Evolutionary conservation across 2,329 filamentous ascomycete species (phyloP).

Genomic region (Massarina eburnea): DNA sequence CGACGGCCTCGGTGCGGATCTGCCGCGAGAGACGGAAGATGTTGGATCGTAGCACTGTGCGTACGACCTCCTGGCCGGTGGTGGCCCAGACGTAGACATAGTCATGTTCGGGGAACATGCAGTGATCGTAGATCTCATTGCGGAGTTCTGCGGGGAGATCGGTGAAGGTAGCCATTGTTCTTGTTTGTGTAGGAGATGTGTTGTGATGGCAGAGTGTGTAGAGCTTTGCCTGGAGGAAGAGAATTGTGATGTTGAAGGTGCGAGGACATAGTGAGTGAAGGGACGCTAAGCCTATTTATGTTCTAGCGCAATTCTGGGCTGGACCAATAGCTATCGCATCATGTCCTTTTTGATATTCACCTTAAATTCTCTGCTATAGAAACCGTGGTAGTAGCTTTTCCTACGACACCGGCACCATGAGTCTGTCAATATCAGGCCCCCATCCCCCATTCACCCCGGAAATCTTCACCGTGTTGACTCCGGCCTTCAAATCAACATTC

Average conservation of each 20-base stretch:
- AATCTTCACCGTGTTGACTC: conserved; percentile 55
- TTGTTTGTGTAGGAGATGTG: too few species aligned
- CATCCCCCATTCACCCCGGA: conserved; percentile 43
- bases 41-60: conserved; percentile 9
- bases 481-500: conserved; percentile 52
- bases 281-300: too few species aligned
- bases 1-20: conserved; percentile 23
- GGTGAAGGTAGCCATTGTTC: conserved; percentile 11
- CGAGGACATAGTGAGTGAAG: too few species aligned
- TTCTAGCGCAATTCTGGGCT: too few species aligned
- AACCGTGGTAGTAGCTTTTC: too few species aligned
- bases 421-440: conserved; percentile 57
- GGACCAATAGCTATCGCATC: too few species aligned
- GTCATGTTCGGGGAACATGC: conserved; percentile 11
- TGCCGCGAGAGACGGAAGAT: conserved; percentile 23
- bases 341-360: too few species aligned
- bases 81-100: conserved; percentile 6
- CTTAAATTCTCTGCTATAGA: too few species aligned
- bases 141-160: conserved; percentile 26
- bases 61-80: conserved; percentile 10
- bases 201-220: too few species aligned
- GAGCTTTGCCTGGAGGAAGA: too few species aligned
- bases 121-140: conserved; percentile 20
- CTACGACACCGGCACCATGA: conserved; percentile 55
- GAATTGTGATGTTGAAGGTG: too few species aligned